Conservation (phyloP, 2,329 filamentous ascomycete species). For the Alternaria triticimaculans region DNA sequence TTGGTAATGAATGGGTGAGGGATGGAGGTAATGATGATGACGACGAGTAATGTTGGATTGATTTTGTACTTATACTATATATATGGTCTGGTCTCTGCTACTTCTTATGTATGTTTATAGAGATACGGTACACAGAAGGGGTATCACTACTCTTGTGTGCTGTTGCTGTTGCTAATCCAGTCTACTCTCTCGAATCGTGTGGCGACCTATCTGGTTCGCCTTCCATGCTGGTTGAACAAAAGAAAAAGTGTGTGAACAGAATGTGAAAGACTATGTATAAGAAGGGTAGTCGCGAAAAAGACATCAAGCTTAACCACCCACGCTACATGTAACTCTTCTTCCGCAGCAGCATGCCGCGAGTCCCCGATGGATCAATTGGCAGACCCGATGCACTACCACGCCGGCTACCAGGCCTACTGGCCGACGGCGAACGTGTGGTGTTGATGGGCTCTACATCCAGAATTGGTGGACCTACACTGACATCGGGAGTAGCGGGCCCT, state of each 20-base stretch:
- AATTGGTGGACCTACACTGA: conserved; percentile 12
- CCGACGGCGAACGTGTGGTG: neutral
- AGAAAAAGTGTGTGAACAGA: neutral
- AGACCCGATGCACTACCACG: conserved; percentile 25
- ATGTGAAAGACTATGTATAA: conserved; percentile 1
- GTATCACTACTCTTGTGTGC: neutral
- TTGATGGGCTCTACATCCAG: neutral
- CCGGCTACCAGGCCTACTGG: conserved; percentile 22
- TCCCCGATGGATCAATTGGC: conserved; percentile 39
- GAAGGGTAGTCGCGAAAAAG: neutral
- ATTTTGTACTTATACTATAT: neutral
- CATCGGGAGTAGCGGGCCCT: conserved; percentile 23
- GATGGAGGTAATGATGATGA: neutral
- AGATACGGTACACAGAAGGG: neutral
- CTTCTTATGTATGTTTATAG: neutral
- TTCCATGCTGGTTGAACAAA: neutral
- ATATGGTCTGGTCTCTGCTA: neutral
- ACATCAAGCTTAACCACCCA: neutral
- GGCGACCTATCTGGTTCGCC: neutral
- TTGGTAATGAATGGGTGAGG: neutral
- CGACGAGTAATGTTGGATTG: neutral
- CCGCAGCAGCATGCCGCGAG: conserved; percentile 41
- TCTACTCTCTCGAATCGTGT: neutral
- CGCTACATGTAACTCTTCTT: conserved; percentile 21
- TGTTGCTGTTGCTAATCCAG: neutral